phyloP scores from a whole-genome alignment of 257 asterid species.

The Fraxinus anomala region DNA sequence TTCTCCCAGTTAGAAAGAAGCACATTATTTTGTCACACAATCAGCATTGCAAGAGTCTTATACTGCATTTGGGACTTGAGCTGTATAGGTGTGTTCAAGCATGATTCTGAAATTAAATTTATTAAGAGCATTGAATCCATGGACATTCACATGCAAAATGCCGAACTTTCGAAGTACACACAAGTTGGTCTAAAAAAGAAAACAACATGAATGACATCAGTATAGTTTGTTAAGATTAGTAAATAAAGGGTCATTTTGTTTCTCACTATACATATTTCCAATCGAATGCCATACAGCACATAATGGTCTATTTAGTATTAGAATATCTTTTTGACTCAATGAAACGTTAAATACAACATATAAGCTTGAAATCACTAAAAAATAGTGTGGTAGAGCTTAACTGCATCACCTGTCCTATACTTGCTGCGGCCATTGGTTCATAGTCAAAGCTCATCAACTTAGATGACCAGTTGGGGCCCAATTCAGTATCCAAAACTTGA shows the following conservation, averaged over 20 bases:
- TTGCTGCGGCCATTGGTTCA: constrained; percentile 94
- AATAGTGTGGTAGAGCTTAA: constrained; percentile 17
- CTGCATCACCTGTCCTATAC: constrained; percentile 87
- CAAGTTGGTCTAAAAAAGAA: background rate
- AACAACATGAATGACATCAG: background rate
- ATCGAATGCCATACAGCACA: background rate
- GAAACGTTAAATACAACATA: background rate
- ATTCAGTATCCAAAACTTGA: constrained; percentile 84
- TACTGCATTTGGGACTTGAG: background rate
- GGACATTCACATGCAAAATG: background rate
- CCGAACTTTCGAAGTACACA: background rate
- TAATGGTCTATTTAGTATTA: background rate
- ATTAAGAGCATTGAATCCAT: background rate
- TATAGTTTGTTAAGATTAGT: background rate
- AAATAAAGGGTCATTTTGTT: background rate
- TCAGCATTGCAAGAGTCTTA: background rate
- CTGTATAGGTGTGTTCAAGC: background rate
- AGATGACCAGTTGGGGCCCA: constrained; percentile 78
- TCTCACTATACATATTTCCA: too few relatives aligned
- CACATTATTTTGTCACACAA: background rate
- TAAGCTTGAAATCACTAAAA: constrained; percentile 9
- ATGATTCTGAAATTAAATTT: background rate
- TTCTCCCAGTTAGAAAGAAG: background rate
- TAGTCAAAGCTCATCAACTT: constrained; percentile 76
- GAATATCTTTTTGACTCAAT: background rate